Evolutionary conservation across 139 green algal genomes (phyloP).

Genomic region (Haematococcus sp.): DNA sequence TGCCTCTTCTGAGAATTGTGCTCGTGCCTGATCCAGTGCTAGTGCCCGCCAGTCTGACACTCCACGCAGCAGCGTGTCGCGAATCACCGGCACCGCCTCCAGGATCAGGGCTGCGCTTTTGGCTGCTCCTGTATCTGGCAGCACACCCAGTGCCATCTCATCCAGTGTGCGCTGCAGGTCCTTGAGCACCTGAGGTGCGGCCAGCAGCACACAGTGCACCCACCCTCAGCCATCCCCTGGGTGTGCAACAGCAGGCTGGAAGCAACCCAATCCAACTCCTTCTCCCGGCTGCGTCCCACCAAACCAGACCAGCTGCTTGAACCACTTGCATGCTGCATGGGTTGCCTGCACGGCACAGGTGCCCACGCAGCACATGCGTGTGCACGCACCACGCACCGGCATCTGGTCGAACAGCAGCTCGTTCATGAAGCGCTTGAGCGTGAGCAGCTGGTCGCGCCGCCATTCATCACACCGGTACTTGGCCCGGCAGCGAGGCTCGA

Average conservation of each 20-base stretch:
- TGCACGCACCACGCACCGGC: background rate
- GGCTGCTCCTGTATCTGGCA: constrained; percentile 1
- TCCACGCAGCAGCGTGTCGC: background rate
- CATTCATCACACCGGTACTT: constrained; percentile 74
- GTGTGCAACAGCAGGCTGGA: too few species aligned
- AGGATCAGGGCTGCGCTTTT: constrained; percentile 55
- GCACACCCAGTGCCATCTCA: constrained; percentile 63
- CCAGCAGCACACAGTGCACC: too few species aligned
- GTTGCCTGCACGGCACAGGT: too few species aligned
- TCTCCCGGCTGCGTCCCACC: too few species aligned
- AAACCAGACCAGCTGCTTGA: too few species aligned
- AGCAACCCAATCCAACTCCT: too few species aligned
- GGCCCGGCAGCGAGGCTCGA: constrained; percentile 63
- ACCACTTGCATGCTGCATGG: background rate
- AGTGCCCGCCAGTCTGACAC: background rate
- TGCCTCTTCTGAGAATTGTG: background rate
- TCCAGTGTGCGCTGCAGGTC: constrained; percentile 75
- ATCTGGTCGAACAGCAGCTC: constrained; percentile 88
- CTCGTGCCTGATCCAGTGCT: background rate
- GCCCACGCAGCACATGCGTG: background rate
- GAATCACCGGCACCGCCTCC: constrained; percentile 54
- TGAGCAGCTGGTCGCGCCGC: constrained; percentile 60
- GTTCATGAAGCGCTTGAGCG: constrained; percentile 70
- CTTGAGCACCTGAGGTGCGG: constrained; percentile 58
- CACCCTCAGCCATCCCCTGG: too few species aligned